phyloP scores from a whole-genome alignment of 2,329 filamentous ascomycete genomes.

The Pseudogymnoascus sp. region DNA sequence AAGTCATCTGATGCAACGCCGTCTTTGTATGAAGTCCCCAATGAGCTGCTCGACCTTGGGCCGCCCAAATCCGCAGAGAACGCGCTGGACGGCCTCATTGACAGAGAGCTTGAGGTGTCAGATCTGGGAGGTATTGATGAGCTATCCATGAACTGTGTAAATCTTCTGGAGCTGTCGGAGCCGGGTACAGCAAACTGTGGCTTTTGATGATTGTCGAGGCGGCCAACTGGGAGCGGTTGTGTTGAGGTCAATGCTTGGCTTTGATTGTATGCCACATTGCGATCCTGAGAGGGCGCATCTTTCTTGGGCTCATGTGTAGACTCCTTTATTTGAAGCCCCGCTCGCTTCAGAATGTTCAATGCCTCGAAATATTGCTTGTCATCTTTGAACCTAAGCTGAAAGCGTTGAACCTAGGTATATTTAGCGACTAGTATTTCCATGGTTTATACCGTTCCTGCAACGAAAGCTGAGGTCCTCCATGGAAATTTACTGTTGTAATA shows the following conservation, averaged over 20 bases:
- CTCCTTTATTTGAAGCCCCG: constrained; percentile 27
- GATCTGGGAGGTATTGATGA: neutral
- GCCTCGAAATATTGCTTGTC: constrained; percentile 28
- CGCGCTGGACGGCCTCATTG: neutral
- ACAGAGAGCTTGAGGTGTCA: neutral
- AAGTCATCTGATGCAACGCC: neutral
- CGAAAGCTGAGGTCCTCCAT: neutral
- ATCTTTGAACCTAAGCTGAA: constrained; percentile 36
- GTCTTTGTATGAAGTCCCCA: neutral
- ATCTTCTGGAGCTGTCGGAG: neutral
- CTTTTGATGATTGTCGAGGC: neutral
- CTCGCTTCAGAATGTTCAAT: constrained; percentile 23
- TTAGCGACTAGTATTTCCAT: neutral
- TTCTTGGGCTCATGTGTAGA: constrained; percentile 8
- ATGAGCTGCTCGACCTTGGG: neutral
- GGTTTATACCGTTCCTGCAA: neutral
- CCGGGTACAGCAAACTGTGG: neutral
- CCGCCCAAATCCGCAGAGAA: neutral
- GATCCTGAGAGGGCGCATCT: neutral
- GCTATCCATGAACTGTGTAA: neutral
- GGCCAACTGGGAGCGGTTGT: neutral
- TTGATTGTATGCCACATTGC: neutral
- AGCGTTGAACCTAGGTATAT: constrained; percentile 30
- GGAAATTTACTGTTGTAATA: constrained; percentile 9
- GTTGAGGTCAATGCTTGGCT: neutral